Conservation (phyloP, 2,329 filamentous ascomycete species). For the Exophiala mesophila region DNA sequence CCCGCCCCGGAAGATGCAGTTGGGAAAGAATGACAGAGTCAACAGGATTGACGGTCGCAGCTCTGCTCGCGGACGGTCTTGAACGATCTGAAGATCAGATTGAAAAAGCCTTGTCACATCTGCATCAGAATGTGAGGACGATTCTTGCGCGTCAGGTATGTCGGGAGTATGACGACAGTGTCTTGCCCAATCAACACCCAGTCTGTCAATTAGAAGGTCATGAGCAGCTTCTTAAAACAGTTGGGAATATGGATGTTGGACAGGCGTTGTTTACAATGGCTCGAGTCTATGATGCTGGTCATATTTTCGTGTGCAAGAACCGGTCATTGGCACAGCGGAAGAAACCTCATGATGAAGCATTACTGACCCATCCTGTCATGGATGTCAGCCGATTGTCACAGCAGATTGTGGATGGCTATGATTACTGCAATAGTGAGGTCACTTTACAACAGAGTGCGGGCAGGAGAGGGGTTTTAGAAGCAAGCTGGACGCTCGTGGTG, state of each 20-base stretch:
- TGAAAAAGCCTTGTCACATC: not conserved
- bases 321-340: constrained; percentile 8
- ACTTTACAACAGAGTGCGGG: not conserved
- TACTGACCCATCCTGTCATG: constrained; percentile 12
- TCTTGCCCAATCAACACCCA: constrained; percentile 4
- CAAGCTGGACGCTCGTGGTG: constrained; percentile 12
- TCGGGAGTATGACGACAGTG: not conserved
- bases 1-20: too few relatives aligned
- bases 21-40: not conserved
- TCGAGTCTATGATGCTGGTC: constrained; percentile 22
- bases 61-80: not conserved
- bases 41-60: not conserved
- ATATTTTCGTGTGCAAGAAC: constrained; percentile 17
- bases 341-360: constrained; percentile 9
- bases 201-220: constrained; percentile 15
- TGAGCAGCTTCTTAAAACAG: constrained; percentile 8
- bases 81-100: not conserved
- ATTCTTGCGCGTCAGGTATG: not conserved
- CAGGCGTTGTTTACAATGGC: constrained; percentile 19
- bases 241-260: constrained; percentile 9
- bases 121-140: not conserved
- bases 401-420: constrained; percentile 11
- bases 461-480: not conserved
- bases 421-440: constrained; percentile 10
- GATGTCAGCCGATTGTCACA: constrained; percentile 15